Evolutionary conservation across 1,139 yeast species (phyloP), one percentile per base, ranked within the genome.

Genomic region (Pichia sp.): DNA sequence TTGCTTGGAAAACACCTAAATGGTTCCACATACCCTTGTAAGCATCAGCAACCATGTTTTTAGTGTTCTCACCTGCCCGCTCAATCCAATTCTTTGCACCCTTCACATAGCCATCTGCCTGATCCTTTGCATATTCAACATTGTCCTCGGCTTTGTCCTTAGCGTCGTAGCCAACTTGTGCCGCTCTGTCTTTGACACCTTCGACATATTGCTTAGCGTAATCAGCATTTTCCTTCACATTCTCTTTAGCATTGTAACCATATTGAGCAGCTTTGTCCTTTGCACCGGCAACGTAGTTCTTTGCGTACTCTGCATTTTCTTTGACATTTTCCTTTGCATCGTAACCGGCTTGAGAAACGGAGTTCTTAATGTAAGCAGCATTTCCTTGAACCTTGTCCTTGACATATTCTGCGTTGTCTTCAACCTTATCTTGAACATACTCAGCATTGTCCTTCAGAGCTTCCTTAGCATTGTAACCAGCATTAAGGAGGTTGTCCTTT

Each of bases 21-120:
- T 45, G 36, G 14, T 47, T 46, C 37, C 45, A 49, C 16, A 48
- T 43, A 10, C 57, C 60, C 8, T 59, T 59, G 30, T 56, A 52
- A 40, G 65, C 64, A 23, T 67, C 72, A 21, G 51, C 51, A 3
- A 71, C 61, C 39, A 58, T 56, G 22, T 30, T 25, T 17, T 34
- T 34, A 3, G 38, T 22, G 3, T 19, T 34, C 10, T 30, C 22
- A 12, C 40, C 39, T 7, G 35, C 32, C 23, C 27, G 28, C 2
- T 19, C 18, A 9, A 33, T 10, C 28, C 35, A 30, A 3, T 37
- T 26, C 12, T 30, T 27, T 9, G 37, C 37, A 17, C 23, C 35
- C 13, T 17, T 27, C 11, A 28, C 33, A 14, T 35, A 29, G 6
- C 18, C 20, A 3, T 12, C 26, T 3, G 32, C 32, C 3, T 20